Conservation (phyloP, 768 basidiomycete genomes). For the Podaxis mareebaensis region DNA sequence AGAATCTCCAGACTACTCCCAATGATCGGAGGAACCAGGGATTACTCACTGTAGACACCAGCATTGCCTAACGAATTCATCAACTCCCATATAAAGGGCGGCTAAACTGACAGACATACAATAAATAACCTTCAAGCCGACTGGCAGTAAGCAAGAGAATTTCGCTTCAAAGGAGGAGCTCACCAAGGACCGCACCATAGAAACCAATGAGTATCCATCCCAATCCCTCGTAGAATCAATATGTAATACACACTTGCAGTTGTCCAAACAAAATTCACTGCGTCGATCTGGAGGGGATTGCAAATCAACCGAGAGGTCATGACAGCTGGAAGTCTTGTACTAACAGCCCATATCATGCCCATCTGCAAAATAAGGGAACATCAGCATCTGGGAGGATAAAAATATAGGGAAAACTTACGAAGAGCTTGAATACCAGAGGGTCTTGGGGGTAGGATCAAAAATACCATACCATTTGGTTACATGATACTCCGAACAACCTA, state of each 20-base stretch:
- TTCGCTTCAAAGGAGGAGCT: background rate
- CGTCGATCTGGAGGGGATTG: background rate
- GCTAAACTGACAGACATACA: background rate
- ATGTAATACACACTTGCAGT: background rate
- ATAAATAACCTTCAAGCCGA: background rate
- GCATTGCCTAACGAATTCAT: background rate
- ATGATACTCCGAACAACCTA: constrained; percentile 3
- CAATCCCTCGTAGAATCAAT: constrained; percentile 3
- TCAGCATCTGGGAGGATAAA: too few relatives aligned
- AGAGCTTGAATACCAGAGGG: constrained; percentile 1
- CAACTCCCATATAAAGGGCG: background rate
- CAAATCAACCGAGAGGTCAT: background rate
- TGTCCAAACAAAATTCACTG: background rate
- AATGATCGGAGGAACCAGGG: background rate
- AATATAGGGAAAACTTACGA: background rate
- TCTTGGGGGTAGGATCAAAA: constrained; percentile 9
- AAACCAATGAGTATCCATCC: background rate
- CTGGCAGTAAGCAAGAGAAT: background rate
- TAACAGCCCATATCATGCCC: background rate
- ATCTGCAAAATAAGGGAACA: background rate
- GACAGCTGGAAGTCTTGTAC: background rate
- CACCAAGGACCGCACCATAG: constrained; percentile 1
- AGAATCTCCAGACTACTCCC: too few relatives aligned
- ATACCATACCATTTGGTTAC: constrained; percentile 3
- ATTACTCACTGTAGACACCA: background rate